phyloP scores from a whole-genome alignment of 805 yeast species.

The Candida anglica region DNA sequence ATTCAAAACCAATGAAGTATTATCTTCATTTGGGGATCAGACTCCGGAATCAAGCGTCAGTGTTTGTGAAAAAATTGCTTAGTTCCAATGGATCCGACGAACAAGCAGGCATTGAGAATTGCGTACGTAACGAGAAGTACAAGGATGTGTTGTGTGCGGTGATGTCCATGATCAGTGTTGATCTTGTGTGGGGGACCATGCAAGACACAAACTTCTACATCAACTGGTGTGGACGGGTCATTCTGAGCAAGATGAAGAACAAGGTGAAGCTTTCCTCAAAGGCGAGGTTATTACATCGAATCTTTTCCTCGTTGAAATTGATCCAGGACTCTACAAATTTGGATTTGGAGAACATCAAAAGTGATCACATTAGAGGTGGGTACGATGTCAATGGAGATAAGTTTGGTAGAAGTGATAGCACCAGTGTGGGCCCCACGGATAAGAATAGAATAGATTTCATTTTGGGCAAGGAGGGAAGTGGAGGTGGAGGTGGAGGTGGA shows the following conservation, averaged over 20 bases:
- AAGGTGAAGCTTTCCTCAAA: constrained; percentile 67
- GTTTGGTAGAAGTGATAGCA: constrained; percentile 12
- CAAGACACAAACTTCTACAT: constrained; percentile 76
- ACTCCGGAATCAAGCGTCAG: constrained; percentile 69
- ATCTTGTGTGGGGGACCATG: constrained; percentile 89
- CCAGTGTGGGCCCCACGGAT: constrained; percentile 7
- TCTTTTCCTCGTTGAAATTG: constrained; percentile 68
- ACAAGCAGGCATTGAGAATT: constrained; percentile 42
- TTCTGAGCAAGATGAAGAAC: constrained; percentile 61
- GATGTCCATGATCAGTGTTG: constrained; percentile 82
- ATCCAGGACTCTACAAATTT: constrained; percentile 73
- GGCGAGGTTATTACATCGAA: constrained; percentile 73
- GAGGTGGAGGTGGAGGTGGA: not conserved
- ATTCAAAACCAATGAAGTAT: constrained; percentile 62
- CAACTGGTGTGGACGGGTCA: constrained; percentile 71
- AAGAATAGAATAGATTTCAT: constrained; percentile 18
- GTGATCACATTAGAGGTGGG: constrained; percentile 26
- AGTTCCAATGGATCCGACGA: constrained; percentile 27
- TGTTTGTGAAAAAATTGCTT: constrained; percentile 56
- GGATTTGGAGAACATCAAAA: constrained; percentile 28
- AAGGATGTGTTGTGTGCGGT: constrained; percentile 82
- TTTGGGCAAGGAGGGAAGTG: constrained; percentile 2
- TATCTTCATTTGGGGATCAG: constrained; percentile 71
- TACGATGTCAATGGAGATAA: constrained; percentile 35
- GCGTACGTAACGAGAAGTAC: constrained; percentile 57